Evolutionary conservation across 257 asterid species (phyloP), one percentile per base, ranked within the genome.

Genomic region (Verbena officinalis): DNA sequence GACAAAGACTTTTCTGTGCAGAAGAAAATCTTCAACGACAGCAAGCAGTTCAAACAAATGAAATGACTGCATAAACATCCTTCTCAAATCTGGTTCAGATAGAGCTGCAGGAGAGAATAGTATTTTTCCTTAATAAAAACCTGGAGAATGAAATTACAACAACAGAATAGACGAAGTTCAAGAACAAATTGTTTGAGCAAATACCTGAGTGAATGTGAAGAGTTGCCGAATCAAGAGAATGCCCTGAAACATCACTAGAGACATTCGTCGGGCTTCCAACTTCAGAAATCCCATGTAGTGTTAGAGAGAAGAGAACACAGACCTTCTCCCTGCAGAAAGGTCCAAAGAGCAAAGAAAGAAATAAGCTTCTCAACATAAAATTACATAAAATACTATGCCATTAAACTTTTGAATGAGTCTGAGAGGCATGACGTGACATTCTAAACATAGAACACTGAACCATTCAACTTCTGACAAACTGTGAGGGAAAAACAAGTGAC

Each of bases 311-410:
- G 64, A 94, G 75, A 34, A 79, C 87, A 10, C 84, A 81, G 15
- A 68, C 85, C 84, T 81, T 84, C 80, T 90, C 99, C 86, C 99
- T 94, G 81, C 69, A 68, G 69, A 67, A 51, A 71, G 83, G 52
- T 53, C 46, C 39, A 70, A 52, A 55, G 57, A 53, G 55, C 38
- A 31, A 48, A 48, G 61, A 74, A 20, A 10, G 38, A 39, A 24
- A 62, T 74, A 40, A 68, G 73, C n/a, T 65, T 56, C 59, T 56
- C 58, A 34, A 45, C 22, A 50, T 55, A 64, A 20, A 38, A 39
- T 27, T 27, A 42, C 17, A 48, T 22, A 45, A 4, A 40, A 48
- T 10, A 55, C 21, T 17, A 17, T 38, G 73, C 44, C 64, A 49
- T 45, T 38, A 31, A 22, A 62, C 55, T 74, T 1, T 9, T 43